Base-by-base conservation (phyloP, 192 early-diverging fungal genomes). In the Hyaloraphidium curvatum region DNA sequence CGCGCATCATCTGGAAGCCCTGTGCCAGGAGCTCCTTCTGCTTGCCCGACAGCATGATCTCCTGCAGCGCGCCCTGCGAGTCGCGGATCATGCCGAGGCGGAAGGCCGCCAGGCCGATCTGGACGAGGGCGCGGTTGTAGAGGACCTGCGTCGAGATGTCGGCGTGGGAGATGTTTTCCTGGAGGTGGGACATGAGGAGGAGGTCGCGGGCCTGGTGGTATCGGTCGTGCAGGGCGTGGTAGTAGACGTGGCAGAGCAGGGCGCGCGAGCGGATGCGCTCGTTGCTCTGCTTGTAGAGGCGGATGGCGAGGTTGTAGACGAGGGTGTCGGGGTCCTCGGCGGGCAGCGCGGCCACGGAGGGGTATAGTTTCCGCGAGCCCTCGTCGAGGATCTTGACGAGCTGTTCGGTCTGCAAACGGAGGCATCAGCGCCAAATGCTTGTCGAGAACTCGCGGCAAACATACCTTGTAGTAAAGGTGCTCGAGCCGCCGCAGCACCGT, bases 161-260 rank as follows among this genome's bases (percentile, higher is more conserved):
- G 19, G 83, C 84, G 61, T 82, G 79, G 29, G 77, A 75, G 53
- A 90, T 83, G 52, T 75, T 79, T 59, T 98, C 95, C 72, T 98
- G 95, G 43, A 98, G 75, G 62, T 93, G 89, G 23, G 92, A 96
- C 95, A 97, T 97, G 62, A 97, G 79, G 43, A 98, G 71, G 74
- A 97, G 76, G 56, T 99, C 91, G 64, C 90, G 82, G 5, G 95
- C 92, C 30, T 75, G 63, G 63, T 88, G 75, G 78, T 84, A 99
- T 28, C 86, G 77, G 70, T 93, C 86, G 69, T 97, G 92, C 33
- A 99, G 80, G 3, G 95, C 95, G 62, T 89, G 87, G 69, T 92
- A 86, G 69, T 89, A 95, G 40, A 95, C 84, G 65, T 99, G 95
- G 73, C 86, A 89, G 55, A 99, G 77, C 71, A 97, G 88, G 29